Evolutionary conservation across 1,284 basidiomycete genomes (phyloP), one percentile per base, ranked within the genome.

Genomic region (Paramarasmius palmivorus): DNA sequence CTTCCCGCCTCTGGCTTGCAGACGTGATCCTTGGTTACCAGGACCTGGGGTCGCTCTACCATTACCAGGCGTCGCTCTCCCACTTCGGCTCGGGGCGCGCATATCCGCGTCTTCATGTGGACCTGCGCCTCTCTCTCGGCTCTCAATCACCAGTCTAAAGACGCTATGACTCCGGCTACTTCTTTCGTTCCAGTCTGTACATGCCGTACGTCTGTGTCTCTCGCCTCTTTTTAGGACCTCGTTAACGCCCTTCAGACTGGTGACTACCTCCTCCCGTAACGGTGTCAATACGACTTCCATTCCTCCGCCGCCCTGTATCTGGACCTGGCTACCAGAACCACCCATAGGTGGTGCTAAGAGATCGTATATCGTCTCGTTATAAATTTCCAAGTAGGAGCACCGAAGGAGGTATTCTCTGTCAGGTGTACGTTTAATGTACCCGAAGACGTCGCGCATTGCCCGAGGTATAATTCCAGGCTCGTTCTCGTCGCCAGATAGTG

Each of bases 101-200:
- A 19, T 10, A 6, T 46, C 44, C n/a, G 44, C 7, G 4, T 23
- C 29, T 17, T 14, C 25, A 8, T 10, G 66, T 7, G 54, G 55
- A 12, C 60, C 59, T 37, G 61, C 60, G 4, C 82, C 79, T 52
- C 88, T 71, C 63, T 91, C 88, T 49, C 91, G 74, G 61, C 87
- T 90, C 70, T 93, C 90, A 40, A 93, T 83, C 0, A 95, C 93
- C 35, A 96, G 81, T 40, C 94, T 79, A 71, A 98, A 96, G 0
- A 98, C 90, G 57, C 91, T 93, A 70, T 98, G 96, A 72, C 89
- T 93, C 20, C 96, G 80, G 62, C 91, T 94, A 72, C 91, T 94
- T 40, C 95, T 75, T 63, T 95, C 92, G 68, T 99, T 99, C 93
- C 95, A 99, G 68, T 99, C 96, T 14, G 96, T 99, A 59, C 87